Evolutionary conservation across 1,284 basidiomycete genomes (phyloP), one percentile per base, ranked within the genome.

Genomic region (Tremellales sp.): DNA sequence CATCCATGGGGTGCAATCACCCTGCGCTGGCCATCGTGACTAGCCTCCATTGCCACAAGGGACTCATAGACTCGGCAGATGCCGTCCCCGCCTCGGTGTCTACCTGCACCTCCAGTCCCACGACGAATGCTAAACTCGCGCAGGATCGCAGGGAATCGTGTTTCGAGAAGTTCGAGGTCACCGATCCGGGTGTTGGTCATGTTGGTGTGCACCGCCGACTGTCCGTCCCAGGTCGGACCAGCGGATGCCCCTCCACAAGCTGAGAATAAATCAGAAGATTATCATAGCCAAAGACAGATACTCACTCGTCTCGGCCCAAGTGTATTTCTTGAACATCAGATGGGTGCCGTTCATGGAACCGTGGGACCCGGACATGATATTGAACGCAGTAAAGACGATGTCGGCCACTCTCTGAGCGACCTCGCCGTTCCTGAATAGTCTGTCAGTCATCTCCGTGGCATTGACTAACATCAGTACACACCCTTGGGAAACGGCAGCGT

Each of bases 111-210:
- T 16, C 80, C 87, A 4, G 85, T 86, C 26, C 80, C 84, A 16
- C 78, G 70, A n/a, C 88, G 79, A 36, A 93, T 66, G 8, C 82
- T 84, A 66, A 93, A 93, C 54, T 79, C 59, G 61, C 87, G 84
- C 26, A 92, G 58, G 56, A 91, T 73, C 8, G 92, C 82, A 1
- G 88, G 89, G 67, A 92, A 92, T 34, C 89, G 81, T 38, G 87
- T 79, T 70, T 93, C 89, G 40, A 92, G 79, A 61, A 91, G 85
- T 66, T 94, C 90, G 25, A 89, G 83, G 54, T 93, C 90, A 22
- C 87, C 85, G 47, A 87, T 87, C 12, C 85, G 81, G 7, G 89
- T 92, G 70, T 92, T 92, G 3, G 89, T 92, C 63, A 91, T 91
- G 65, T 92, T 87, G 2, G 85, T 86, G 61, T 87, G 86, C 7